Evolutionary conservation across 2,329 filamentous ascomycete genomes (phyloP), one percentile per base, ranked within the genome.

Genomic region (Fusarium annulatum): DNA sequence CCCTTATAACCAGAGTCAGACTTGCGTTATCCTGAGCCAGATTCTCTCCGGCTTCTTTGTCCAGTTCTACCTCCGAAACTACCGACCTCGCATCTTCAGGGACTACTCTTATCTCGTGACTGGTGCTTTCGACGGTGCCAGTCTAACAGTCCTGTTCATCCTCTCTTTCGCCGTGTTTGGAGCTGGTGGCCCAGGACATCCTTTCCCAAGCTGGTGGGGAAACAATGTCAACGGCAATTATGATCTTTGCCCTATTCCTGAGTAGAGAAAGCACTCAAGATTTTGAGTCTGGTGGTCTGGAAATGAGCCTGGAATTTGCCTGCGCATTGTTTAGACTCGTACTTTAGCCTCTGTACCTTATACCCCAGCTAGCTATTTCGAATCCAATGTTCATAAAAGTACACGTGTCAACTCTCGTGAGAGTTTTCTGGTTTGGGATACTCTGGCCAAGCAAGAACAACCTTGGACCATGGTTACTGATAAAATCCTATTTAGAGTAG

Each of bases 101-200:
- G 85, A 89, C 66, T 89, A 88, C 74, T 85, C 83, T 23, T 89
- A 89, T 76, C 77, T 89, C 12, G 78, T 89, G 4, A 85, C 86
- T 0, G 87, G 84, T n/a, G 87, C 86, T 1, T 86, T 86, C 21
- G 88, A 89, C 66, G 88, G 87, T 15, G 88, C 84, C 12, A 84
- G 82, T 65, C 80, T 88, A 8, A 79, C 81, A 3, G 85, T 83
- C 0, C 79, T 89, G 5, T 89, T 89, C 59, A 85, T 89, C 45
- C 79, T 89, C 18, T 88, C 87, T 0, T 89, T 89, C 78, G 86
- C 87, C 2, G 87, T 89, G 0, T 88, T 89, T 61, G 88, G 87
- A 1, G 86, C 86, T 6, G 85, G 86, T 36, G 85, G 85, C 0
- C 65, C 71, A 3, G 77, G 84, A 0, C 76, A 80, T 15, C 82